These are phyloP conservation scores for Castanospermum australe DNA, from an alignment of 306 rosid genomes.

Conservation along the genomic window DNA sequence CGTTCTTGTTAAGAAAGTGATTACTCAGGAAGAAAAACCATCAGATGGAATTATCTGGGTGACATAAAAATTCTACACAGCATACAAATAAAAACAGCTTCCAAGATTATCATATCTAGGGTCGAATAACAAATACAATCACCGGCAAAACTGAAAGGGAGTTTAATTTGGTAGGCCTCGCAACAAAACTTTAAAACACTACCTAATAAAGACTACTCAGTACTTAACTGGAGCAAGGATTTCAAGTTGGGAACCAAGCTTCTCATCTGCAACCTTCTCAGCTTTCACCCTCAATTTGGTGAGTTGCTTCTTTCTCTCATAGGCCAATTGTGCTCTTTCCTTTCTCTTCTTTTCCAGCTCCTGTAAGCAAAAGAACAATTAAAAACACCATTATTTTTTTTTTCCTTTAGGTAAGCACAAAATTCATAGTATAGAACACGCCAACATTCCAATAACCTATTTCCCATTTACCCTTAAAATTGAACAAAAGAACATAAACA, in stretches of 20 bases:
- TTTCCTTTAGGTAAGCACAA: background rate
- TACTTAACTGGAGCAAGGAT: conserved; percentile 58
- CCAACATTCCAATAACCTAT: background rate
- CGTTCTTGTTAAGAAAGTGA: too few species aligned
- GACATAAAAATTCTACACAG: background rate
- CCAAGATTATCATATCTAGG: conserved; percentile 9
- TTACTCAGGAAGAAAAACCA: background rate
- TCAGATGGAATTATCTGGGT: background rate
- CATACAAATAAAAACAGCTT: background rate
- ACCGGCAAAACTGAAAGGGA: conserved; percentile 24
- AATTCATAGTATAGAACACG: background rate
- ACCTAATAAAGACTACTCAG: conserved; percentile 20
- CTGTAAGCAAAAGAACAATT: conserved; percentile 21
- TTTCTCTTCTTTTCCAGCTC: conserved; percentile 72
- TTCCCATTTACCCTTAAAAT: background rate
- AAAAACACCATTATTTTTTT: background rate
- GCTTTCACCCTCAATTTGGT: conserved; percentile 47
- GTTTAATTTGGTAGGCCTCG: conserved; percentile 20
- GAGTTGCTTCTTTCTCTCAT: conserved; percentile 67
- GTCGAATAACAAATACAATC: background rate
- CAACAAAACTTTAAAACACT: conserved; percentile 28
- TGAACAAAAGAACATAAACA: background rate
- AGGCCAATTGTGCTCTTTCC: conserved; percentile 42
- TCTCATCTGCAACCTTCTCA: conserved; percentile 54
- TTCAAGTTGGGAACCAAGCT: conserved; percentile 58